Evolutionary conservation across 192 early-diverging fungal genomes (phyloP).

Genomic region (Coemansia sp.): DNA sequence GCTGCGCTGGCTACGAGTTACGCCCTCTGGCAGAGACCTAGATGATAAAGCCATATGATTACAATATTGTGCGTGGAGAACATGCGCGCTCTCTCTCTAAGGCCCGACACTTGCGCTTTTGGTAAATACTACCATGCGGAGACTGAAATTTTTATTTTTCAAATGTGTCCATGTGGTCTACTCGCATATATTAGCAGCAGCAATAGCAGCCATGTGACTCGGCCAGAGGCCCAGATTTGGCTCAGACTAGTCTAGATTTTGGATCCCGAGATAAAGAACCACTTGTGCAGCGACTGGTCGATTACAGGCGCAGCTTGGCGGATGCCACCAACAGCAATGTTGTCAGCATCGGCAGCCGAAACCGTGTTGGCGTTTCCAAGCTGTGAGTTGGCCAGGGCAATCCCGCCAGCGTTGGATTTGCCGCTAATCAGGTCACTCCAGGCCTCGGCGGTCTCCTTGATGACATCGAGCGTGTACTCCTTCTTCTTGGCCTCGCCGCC

Average conservation of each 20-base stretch:
- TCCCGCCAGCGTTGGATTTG: slow-evolving; percentile 71
- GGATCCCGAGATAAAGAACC: slow-evolving; percentile 94
- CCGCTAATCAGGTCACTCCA: slow-evolving; percentile 84
- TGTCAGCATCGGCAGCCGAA: slow-evolving; percentile 56
- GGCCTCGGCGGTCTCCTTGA: slow-evolving; percentile 92
- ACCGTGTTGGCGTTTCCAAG: slow-evolving; percentile 75
- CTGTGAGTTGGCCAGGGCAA: slow-evolving; percentile 68
- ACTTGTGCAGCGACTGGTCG: slow-evolving; percentile 81
- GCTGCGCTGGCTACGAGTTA: neutral
- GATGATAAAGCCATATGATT: neutral
- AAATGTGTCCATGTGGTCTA: neutral
- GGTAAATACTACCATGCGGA: neutral
- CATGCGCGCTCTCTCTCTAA: neutral
- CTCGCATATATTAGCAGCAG: neutral
- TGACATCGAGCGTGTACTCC: slow-evolving; percentile 82
- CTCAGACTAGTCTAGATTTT: slow-evolving; percentile 48
- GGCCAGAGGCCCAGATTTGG: neutral
- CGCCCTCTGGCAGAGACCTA: neutral
- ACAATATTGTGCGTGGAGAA: neutral
- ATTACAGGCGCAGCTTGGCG: slow-evolving; percentile 25
- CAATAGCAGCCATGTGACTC: neutral
- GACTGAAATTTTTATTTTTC: neutral
- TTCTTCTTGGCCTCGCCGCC: slow-evolving; percentile 81
- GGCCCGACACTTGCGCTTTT: neutral
- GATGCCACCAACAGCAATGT: slow-evolving; percentile 60